Evolutionary conservation across 805 yeast species (phyloP).

Genomic region (Saccharomycopsis fermentans): DNA sequence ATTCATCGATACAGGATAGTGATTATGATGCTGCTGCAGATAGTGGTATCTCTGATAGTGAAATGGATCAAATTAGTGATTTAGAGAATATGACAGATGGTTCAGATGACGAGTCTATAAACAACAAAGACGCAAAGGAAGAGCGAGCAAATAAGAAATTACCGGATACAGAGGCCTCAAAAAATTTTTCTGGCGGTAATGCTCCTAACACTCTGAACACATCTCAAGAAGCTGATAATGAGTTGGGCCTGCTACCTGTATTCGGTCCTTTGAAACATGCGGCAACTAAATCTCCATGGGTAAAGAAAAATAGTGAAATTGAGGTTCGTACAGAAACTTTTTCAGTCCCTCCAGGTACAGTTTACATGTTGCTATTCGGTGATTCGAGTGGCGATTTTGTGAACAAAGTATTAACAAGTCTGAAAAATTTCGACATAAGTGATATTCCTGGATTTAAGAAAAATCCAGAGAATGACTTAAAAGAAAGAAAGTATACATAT

Average conservation of each 20-base stretch:
- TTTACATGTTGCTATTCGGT: constrained; percentile 53
- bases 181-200: background rate
- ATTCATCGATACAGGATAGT: background rate
- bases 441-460: constrained; percentile 33
- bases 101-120: background rate
- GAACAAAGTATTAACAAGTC: constrained; percentile 40
- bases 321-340: constrained; percentile 44
- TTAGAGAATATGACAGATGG: constrained; percentile 14
- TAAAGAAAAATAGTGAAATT: constrained; percentile 38
- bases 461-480: constrained; percentile 22
- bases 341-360: constrained; percentile 56
- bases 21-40: constrained; percentile 4
- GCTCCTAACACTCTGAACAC: constrained; percentile 20
- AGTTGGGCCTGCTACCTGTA: constrained; percentile 31
- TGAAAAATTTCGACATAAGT: constrained; percentile 53
- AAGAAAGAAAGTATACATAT: constrained; percentile 43
- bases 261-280: constrained; percentile 31
- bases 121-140: constrained; percentile 6
- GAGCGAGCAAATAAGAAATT: constrained; percentile 8
- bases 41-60: constrained; percentile 7
- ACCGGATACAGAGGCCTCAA: constrained; percentile 5
- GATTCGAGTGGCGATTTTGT: constrained; percentile 35
- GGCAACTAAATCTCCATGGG: constrained; percentile 38
- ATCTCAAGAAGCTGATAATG: constrained; percentile 21
- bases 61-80: constrained; percentile 7